Conservation (phyloP, 2,329 filamentous ascomycete genomes). For the Ustulina deusta region DNA sequence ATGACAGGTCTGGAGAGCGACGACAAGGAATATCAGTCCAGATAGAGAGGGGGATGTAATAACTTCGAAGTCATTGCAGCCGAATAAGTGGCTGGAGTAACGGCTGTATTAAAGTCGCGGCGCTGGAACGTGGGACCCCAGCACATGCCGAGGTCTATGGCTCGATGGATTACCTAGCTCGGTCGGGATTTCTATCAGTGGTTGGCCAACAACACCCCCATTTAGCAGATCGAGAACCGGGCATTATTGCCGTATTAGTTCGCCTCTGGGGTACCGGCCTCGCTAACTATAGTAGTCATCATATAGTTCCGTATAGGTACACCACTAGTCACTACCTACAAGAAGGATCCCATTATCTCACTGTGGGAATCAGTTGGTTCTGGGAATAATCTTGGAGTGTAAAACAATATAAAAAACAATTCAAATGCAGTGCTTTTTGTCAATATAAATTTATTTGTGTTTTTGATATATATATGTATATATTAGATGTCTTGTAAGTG, state of each 20-base stretch:
- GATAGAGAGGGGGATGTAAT: conserved; percentile 4
- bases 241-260: conserved; percentile 4
- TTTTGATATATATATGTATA: not conserved
- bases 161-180: conserved; percentile 8
- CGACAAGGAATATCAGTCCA: not conserved
- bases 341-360: not conserved
- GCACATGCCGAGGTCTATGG: conserved; percentile 39
- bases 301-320: no score
- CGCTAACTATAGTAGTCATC: not conserved
- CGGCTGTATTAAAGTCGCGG: conserved; percentile 33
- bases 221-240: conserved; percentile 9
- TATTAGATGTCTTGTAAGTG: not conserved
- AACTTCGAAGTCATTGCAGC: conserved; percentile 23
- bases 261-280: not conserved
- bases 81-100: conserved; percentile 27
- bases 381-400: not conserved
- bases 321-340: not conserved
- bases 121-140: conserved; percentile 16
- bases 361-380: not conserved
- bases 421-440: not conserved
- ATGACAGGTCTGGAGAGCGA: not conserved
- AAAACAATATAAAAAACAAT: not conserved
- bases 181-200: conserved; percentile 25
- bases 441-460: conserved; percentile 1
- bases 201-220: conserved; percentile 15